Evolutionary conservation across 148 eudicot species (phyloP).

Genomic region (Salicornia ramosissima): DNA sequence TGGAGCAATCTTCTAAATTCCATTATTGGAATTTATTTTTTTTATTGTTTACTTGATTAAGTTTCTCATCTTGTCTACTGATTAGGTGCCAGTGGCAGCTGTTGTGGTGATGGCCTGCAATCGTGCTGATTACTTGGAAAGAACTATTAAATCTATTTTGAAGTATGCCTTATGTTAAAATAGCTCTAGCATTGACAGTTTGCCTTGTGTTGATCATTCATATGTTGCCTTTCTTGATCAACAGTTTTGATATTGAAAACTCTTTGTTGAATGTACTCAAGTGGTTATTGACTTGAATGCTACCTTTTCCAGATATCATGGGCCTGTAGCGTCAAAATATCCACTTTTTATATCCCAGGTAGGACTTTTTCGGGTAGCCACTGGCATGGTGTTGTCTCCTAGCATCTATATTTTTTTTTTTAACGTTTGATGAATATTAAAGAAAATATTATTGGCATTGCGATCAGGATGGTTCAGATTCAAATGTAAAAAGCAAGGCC

Average conservation of each 20-base stretch:
- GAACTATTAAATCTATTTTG: constrained; percentile 78
- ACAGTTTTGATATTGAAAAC: neutral
- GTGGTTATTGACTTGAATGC: constrained; percentile 14
- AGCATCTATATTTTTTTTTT: neutral
- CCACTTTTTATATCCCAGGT: constrained; percentile 97
- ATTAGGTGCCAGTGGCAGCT: constrained; percentile 89
- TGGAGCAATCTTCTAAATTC: neutral
- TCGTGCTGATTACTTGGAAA: constrained; percentile 95
- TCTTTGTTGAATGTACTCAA: constrained; percentile 2
- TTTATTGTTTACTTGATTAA: constrained; percentile 19
- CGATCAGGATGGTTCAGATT: constrained; percentile 76
- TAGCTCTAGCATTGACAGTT: constrained; percentile 4
- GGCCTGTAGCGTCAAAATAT: constrained; percentile 51
- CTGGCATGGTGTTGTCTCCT: neutral
- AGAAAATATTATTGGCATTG: constrained; percentile 6
- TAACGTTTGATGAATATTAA: neutral
- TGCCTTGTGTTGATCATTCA: too few species aligned
- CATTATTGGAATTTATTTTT: neutral
- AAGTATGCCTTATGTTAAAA: constrained; percentile 43
- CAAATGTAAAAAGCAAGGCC: constrained; percentile 67
- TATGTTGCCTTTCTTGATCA: neutral
- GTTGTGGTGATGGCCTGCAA: constrained; percentile 96
- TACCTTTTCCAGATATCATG: constrained; percentile 41
- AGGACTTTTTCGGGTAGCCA: constrained; percentile 6
- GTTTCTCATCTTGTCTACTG: constrained; percentile 24